Percentiles rank a stretch among this genome's conserved stretches.
Conservation (phyloP, 805 yeast species). For the Pichia phayaonensis region DNA sequence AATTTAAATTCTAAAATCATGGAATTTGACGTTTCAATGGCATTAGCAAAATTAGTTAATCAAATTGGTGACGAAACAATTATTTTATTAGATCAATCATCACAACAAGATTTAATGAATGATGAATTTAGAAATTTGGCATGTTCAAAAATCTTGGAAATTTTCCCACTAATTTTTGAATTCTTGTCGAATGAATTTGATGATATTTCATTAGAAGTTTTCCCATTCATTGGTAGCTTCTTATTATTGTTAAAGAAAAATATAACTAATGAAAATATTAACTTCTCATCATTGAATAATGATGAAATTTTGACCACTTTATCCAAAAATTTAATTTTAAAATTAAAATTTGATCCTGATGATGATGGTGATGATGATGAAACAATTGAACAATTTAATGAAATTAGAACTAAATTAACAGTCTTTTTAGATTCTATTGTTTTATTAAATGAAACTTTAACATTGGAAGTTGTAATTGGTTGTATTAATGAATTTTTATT, state of each 20-base stretch:
- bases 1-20: slow-evolving; percentile 34
- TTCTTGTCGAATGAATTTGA: slow-evolving; percentile 80
- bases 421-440: slow-evolving; percentile 79
- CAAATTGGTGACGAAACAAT: slow-evolving; percentile 70
- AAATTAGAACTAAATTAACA: slow-evolving; percentile 66
- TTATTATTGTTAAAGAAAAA: slow-evolving; percentile 60
- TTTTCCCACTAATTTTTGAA: slow-evolving; percentile 65
- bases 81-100: slow-evolving; percentile 51
- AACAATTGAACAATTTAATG: slow-evolving; percentile 68
- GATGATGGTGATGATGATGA: slow-evolving; percentile 58
- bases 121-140: slow-evolving; percentile 31
- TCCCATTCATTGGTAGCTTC: slow-evolving; percentile 72
- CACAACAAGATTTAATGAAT: slow-evolving; percentile 29
- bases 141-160: slow-evolving; percentile 42
- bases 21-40: slow-evolving; percentile 59
- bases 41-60: slow-evolving; percentile 67
- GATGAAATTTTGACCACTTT: slow-evolving; percentile 53
- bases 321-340: slow-evolving; percentile 61
- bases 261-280: slow-evolving; percentile 28
- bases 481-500: slow-evolving; percentile 43
- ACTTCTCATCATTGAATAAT: slow-evolving; percentile 25
- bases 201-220: slow-evolving; percentile 77
- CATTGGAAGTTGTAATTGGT: slow-evolving; percentile 29
- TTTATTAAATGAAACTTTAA: slow-evolving; percentile 31
- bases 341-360: slow-evolving; percentile 71